phyloP scores from a whole-genome alignment of 495 filamentous ascomycete genomes.

The Collariella sp. region DNA sequence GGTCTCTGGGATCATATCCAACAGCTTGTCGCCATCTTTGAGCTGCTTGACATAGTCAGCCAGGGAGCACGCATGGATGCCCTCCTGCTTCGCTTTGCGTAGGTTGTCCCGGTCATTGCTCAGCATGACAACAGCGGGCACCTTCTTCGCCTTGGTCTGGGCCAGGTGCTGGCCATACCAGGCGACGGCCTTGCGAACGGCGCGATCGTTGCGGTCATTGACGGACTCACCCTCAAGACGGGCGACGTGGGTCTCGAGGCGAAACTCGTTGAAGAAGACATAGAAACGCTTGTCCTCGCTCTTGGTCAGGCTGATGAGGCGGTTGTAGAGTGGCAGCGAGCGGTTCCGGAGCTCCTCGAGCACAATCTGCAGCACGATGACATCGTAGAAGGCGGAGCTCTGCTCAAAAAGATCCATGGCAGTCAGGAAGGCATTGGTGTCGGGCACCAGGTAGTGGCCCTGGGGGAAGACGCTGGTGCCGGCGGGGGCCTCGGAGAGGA shows the following conservation, averaged over 20 bases:
- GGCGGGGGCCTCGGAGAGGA: constrained; percentile 79
- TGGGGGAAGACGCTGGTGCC: constrained; percentile 71
- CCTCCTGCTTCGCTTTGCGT: constrained; percentile 68
- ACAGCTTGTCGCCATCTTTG: constrained; percentile 69
- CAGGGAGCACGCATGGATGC: constrained; percentile 57
- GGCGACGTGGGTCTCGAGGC: constrained; percentile 77
- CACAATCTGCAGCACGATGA: constrained; percentile 89
- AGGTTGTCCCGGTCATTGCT: constrained; percentile 87
- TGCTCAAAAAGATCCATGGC: constrained; percentile 96
- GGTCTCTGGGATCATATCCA: constrained; percentile 89
- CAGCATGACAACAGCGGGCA: constrained; percentile 82
- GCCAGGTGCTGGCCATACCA: constrained; percentile 84
- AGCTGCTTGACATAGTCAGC: constrained; percentile 73
- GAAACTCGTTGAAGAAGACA: constrained; percentile 98
- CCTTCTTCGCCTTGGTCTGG: constrained; percentile 48
- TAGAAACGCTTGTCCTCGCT: constrained; percentile 96
- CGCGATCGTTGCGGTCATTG: constrained; percentile 93
- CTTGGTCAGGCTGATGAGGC: constrained; percentile 77
- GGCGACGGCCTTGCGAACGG: constrained; percentile 72
- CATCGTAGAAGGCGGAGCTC: constrained; percentile 84
- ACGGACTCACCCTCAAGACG: constrained; percentile 74
- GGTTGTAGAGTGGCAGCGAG: constrained; percentile 90
- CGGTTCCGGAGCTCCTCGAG: constrained; percentile 92
- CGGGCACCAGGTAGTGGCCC: constrained; percentile 91
- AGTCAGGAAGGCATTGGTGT: constrained; percentile 92